Evolutionary conservation across 495 filamentous ascomycete species (phyloP), one percentile per base, ranked within the genome.

Genomic region (Chlorociboria aeruginascens): DNA sequence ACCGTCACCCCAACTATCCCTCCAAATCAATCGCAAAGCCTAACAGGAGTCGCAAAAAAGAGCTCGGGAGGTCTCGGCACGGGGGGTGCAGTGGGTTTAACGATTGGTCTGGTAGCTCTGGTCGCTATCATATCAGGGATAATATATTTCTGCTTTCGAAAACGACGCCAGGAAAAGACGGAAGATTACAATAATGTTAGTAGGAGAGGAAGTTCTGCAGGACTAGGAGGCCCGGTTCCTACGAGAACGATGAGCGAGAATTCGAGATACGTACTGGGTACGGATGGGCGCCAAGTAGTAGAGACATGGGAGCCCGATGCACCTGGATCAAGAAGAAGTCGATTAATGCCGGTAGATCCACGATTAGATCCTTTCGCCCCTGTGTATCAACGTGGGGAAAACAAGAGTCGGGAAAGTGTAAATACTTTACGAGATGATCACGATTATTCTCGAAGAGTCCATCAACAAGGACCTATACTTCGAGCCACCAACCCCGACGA

Each of bases 351-450:
- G 1, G 63, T 75, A 38, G 73, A 78, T 55, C 73, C 73, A n/a
- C 65, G 74, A 39, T 64, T 76, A 54, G 70, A 76, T 45, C 72
- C 73, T 0, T 74, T 69, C 40, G 61, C 66, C 14, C 68, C 66
- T 11, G 62, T 74, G 0, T 76, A 73, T 50, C 59, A 59, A 28
- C 60, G 69, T 12, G 63, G 63, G 17, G 67, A 64, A 25, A 55
- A 49, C 46, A 68, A 69, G 52, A 74, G 70, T 51, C 67, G 67
- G 49, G 71, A 76, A 52, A 76, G 72, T 56, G 55, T 78, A 52
- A 65, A 67, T 40, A 76, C 73, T 3, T 57, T 78, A 3, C 71
- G 70, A 48, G 74, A 78, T 51, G 69, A 78, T 49, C 69, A 71
- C 17, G 74, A 78, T 46, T 78, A 76, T 48, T 76, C 73, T 34